Conservation (phyloP, 139 green algal genomes). For the Chlamydomonas eustigma region DNA sequence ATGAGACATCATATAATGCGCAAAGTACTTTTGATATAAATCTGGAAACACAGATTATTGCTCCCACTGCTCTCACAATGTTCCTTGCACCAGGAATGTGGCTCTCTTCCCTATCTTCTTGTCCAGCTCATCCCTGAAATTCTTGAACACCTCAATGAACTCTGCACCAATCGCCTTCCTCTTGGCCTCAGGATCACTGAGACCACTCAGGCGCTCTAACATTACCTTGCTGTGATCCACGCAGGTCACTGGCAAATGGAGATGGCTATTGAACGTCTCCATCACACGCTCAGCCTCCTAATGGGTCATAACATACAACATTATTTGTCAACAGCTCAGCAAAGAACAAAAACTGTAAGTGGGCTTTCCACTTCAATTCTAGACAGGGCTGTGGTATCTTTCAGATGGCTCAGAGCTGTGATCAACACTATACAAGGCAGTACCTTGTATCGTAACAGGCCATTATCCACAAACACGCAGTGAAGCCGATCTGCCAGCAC, state of each 20-base stretch:
- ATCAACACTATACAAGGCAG: too few species aligned
- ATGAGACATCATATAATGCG: too few species aligned
- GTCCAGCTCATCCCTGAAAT: constrained; percentile 75
- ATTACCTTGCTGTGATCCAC: constrained; percentile 77
- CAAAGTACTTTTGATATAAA: too few species aligned
- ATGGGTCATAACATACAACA: too few species aligned
- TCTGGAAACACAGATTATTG: too few species aligned
- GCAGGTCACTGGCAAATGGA: constrained; percentile 94
- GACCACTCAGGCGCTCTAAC: constrained; percentile 58
- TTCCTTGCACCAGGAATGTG: constrained; percentile 79
- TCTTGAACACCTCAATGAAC: constrained; percentile 71
- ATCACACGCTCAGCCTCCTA: constrained; percentile 90
- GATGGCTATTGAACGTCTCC: constrained; percentile 90
- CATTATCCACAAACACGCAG: constrained; percentile 99
- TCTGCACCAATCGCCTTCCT: constrained; percentile 91
- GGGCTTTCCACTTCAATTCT: too few species aligned
- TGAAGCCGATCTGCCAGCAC: constrained; percentile 94
- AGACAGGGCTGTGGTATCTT: too few species aligned
- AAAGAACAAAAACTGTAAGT: too few species aligned
- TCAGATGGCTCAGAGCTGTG: too few species aligned
- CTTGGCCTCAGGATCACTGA: constrained; percentile 95
- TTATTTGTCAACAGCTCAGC: too few species aligned
- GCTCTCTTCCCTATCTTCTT: constrained; percentile 64
- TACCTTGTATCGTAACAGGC: constrained; percentile 83
- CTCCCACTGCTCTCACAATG: constrained; percentile 34